Evolutionary conservation across 352 stramenopile species (phyloP).

Genomic region (Pythium inflatum): DNA sequence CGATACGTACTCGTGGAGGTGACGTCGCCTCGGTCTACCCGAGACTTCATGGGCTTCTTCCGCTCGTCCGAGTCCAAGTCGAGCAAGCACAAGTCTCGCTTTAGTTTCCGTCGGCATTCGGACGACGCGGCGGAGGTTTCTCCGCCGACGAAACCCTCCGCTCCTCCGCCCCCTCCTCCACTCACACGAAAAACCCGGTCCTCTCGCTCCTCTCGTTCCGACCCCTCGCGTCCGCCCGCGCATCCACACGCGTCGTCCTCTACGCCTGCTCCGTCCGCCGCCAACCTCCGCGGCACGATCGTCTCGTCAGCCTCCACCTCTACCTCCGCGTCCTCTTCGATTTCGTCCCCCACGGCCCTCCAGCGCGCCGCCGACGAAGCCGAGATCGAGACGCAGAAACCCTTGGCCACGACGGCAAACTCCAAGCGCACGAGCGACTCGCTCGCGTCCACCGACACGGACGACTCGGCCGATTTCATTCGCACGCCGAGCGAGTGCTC

Average conservation of each 20-base stretch:
- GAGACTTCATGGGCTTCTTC: slow-evolving; percentile 66
- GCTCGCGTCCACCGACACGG: slow-evolving; percentile 30
- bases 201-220: neutral
- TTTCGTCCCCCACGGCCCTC: slow-evolving; percentile 50
- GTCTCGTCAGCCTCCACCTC: slow-evolving; percentile 31
- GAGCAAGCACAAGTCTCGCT: slow-evolving; percentile 56
- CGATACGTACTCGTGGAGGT: neutral
- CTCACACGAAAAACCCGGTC: slow-evolving; percentile 8
- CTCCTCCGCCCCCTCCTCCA: neutral
- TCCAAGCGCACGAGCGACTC: slow-evolving; percentile 33
- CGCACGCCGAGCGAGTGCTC: slow-evolving; percentile 27
- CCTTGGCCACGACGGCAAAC: neutral
- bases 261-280: neutral
- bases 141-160: slow-evolving; percentile 8
- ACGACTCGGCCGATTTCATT: slow-evolving; percentile 25
- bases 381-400: slow-evolving; percentile 32
- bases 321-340: slow-evolving; percentile 55
- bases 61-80: slow-evolving; percentile 49
- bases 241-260: slow-evolving; percentile 2
- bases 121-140: slow-evolving; percentile 31
- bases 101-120: slow-evolving; percentile 74
- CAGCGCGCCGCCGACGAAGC: slow-evolving; percentile 34
- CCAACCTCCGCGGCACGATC: slow-evolving; percentile 23
- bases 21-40: neutral
- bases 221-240: slow-evolving; percentile 6